Conservation (phyloP, 2,329 filamentous ascomycete species). For the Cladosporium halotolerans region DNA sequence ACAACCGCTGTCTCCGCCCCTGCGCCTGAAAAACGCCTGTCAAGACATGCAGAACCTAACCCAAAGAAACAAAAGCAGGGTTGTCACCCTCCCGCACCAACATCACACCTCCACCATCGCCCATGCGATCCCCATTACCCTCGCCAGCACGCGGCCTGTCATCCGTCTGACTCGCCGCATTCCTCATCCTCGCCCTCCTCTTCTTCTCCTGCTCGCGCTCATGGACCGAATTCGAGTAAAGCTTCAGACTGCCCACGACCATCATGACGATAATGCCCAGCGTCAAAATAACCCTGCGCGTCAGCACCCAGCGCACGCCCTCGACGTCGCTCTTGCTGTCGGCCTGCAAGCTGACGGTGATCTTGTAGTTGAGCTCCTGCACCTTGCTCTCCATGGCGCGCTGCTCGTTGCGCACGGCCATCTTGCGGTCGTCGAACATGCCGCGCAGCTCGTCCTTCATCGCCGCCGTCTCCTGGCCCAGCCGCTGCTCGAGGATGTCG, state of each 20-base stretch:
- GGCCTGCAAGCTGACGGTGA: slow-evolving; percentile 81
- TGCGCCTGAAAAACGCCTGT: no score
- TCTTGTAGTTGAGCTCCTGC: slow-evolving; percentile 93
- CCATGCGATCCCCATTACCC: slow-evolving; percentile 7
- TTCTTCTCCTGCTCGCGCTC: slow-evolving; percentile 36
- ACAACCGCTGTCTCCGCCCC: no score
- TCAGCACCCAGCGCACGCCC: slow-evolving; percentile 78
- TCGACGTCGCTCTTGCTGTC: slow-evolving; percentile 91
- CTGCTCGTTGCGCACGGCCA: slow-evolving; percentile 84
- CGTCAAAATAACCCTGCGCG: slow-evolving; percentile 56
- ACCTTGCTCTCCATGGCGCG: slow-evolving; percentile 74
- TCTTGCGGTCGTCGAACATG: slow-evolving; percentile 93
- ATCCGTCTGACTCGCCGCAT: slow-evolving; percentile 20
- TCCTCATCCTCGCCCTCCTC: slow-evolving; percentile 27
- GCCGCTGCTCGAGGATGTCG: slow-evolving; percentile 80
- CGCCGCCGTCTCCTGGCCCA: slow-evolving; percentile 74
- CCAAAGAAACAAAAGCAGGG: slow-evolving; percentile 28
- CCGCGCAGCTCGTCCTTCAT: slow-evolving; percentile 89
- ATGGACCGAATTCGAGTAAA: slow-evolving; percentile 35
- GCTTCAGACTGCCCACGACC: slow-evolving; percentile 37
- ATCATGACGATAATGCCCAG: slow-evolving; percentile 45
- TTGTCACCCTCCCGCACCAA: slow-evolving; percentile 29
- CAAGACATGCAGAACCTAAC: slow-evolving; percentile 11
- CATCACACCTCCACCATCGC: slow-evolving; percentile 21
- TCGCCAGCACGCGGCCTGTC: slow-evolving; percentile 9